These are phyloP conservation scores for Claviceps spartinae DNA, from an alignment of 2,329 filamentous ascomycete genomes.

Conservation along the genomic window DNA sequence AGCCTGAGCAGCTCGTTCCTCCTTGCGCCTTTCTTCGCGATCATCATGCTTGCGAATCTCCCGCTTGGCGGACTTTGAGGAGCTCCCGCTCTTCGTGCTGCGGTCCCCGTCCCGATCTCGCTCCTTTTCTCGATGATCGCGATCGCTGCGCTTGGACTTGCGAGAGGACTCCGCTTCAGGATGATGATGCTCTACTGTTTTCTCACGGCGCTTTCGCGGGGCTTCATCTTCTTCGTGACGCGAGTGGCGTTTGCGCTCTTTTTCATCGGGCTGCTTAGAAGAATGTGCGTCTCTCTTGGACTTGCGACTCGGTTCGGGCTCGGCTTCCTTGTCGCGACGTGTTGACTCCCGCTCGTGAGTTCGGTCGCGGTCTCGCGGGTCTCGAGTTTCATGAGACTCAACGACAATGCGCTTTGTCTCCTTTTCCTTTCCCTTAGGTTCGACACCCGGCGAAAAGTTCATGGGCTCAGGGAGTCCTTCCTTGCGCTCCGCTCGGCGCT, in stretches of 20 bases:
- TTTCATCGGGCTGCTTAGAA: conserved; percentile 17
- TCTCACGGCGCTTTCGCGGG: conserved; percentile 17
- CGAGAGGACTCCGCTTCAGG: conserved; percentile 11
- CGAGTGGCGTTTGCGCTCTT: conserved; percentile 16
- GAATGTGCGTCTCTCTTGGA: conserved; percentile 18
- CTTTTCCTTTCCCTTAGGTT: neutral
- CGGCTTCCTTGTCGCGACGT: conserved; percentile 12
- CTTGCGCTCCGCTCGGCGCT: conserved; percentile 11
- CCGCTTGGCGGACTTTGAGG: conserved; percentile 11
- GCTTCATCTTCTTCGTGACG: conserved; percentile 20
- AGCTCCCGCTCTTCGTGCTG: conserved; percentile 15
- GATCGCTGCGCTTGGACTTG: conserved; percentile 12
- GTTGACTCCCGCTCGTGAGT: conserved; percentile 12
- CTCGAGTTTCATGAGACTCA: conserved; percentile 3
- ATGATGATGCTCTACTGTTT: conserved; percentile 10
- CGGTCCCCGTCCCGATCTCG: conserved; percentile 15
- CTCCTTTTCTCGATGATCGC: conserved; percentile 13
- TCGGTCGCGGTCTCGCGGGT: conserved; percentile 11
- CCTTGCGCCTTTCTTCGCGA: conserved; percentile 15
- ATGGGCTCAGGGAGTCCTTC: conserved; percentile 9
- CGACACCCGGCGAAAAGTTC: neutral
- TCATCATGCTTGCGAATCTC: conserved; percentile 13
- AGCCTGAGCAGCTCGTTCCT: conserved; percentile 4
- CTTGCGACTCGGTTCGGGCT: conserved; percentile 10
- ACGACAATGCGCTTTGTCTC: conserved; percentile 7